Base-by-base conservation (phyloP, 2,329 filamentous ascomycete species). In the Ophiostoma triangulosporum region DNA sequence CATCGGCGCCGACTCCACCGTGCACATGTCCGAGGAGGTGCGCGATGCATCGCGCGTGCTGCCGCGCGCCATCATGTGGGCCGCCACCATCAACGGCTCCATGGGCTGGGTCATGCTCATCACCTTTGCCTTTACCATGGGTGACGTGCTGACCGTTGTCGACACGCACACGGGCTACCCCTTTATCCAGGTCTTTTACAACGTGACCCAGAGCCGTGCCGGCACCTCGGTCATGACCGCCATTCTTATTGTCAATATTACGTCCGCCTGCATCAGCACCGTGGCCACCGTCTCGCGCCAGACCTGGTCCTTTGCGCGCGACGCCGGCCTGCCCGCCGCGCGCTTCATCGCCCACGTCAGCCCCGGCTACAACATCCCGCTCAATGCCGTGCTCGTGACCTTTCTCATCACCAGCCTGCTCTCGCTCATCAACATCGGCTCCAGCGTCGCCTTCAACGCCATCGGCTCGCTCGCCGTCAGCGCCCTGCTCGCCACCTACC, bases 231-330 rank as follows among this genome's bases (percentile, higher is more conserved):
- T 72, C 20, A 76, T 79, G 71, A 68, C 70, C 0, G 62, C 68
- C 4, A 68, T 80, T 17, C 63, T 78, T 3, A 67, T 77, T 3
- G 62, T 77, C 17, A 71, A 75, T 29, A 64, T 72, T 5, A 69
- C 71, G 1, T 73, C 69, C 17, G 72, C 71, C 33, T 74, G 71
- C 14, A 72, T 77, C 20, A 73, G 73, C 1, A 74, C 76, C 55
- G 70, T 82, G 0, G 76, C 75, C 1, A 75, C 80, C 0, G 76
- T 78, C 0, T 80, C 77, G 0, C 70, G 77, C 12, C 71, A 78
- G 53, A 71, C 76, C 11, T 80, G 74, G 73, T 74, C 77, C 0
- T 80, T 80, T 57, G 73, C 73, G 4, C 51, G 51, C 9, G 50
- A 51, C 35, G 11, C 17, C 7, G 50, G 50, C 76, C 0, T 79